Evolutionary conservation across 768 basidiomycete genomes (phyloP).

Genomic region (Tremella mesenterica): DNA sequence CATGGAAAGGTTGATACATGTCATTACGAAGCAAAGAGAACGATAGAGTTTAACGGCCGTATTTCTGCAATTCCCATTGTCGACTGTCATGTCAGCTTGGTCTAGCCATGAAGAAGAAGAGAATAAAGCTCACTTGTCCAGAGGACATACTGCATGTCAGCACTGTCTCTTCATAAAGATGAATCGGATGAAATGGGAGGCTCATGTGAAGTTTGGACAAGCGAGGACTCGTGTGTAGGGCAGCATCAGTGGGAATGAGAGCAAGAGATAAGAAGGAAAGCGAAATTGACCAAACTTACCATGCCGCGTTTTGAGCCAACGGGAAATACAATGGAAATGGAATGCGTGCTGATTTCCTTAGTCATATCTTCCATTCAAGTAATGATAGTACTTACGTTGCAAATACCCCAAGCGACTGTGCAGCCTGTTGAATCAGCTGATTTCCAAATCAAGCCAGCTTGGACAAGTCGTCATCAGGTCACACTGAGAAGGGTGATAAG

Average conservation of each 20-base stretch:
- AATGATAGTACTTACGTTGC: constrained; percentile 60
- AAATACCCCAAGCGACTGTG: constrained; percentile 98
- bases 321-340: constrained; percentile 98
- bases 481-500: not conserved
- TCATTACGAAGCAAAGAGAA: not conserved
- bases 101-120: not conserved
- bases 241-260: too few relatives aligned
- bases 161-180: not conserved
- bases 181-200: too few relatives aligned
- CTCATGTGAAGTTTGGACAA: too few relatives aligned
- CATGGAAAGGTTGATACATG: not conserved
- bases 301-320: constrained; percentile 84
- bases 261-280: not conserved
- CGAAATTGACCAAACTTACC: too few relatives aligned
- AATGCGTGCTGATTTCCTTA: constrained; percentile 65
- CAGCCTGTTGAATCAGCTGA: constrained; percentile 30
- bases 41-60: constrained; percentile 34
- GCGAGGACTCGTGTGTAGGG: too few relatives aligned
- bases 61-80: constrained; percentile 45
- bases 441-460: too few relatives aligned
- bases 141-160: constrained; percentile 41
- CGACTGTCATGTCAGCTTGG: constrained; percentile 29
- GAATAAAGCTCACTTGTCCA: constrained; percentile 39
- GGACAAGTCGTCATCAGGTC: not conserved
- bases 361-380: not conserved